phyloP scores from a whole-genome alignment of 495 filamentous ascomycete species.

The Halenospora varia region DNA sequence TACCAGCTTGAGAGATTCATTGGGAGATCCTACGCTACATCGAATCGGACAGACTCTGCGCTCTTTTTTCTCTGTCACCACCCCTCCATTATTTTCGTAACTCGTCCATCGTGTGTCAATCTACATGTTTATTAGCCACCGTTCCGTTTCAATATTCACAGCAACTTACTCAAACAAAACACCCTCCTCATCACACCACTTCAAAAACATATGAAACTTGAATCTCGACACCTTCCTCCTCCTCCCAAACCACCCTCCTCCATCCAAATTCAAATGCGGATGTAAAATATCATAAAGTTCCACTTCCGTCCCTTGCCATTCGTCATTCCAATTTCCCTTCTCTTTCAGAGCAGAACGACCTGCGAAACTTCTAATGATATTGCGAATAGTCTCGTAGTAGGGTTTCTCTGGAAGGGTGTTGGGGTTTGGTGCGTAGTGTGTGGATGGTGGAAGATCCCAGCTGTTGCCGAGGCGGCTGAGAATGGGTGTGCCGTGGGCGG shows the following conservation, averaged over 20 bases:
- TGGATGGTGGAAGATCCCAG: background rate
- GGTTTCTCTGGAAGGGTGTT: background rate
- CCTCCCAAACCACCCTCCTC: background rate
- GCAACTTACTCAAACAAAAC: background rate
- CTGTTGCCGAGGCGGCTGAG: background rate
- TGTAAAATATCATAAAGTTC: background rate
- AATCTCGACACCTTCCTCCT: background rate
- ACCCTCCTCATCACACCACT: background rate
- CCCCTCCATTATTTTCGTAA: no score
- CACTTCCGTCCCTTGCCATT: background rate
- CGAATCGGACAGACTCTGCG: no score
- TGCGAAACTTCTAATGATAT: background rate
- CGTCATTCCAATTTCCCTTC: background rate
- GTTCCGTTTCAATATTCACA: no score
- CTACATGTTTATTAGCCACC: no score
- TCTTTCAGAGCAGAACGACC: background rate
- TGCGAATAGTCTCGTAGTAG: background rate
- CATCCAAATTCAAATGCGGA: background rate
- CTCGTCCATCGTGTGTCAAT: no score
- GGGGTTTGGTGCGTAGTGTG: background rate
- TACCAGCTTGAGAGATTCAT: no score
- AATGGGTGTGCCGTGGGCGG: background rate
- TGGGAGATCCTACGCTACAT: no score
- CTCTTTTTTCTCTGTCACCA: no score
- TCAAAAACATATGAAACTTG: background rate